Evolutionary conservation across 768 basidiomycete species (phyloP).

Genomic region (Lactarius deliciosus): DNA sequence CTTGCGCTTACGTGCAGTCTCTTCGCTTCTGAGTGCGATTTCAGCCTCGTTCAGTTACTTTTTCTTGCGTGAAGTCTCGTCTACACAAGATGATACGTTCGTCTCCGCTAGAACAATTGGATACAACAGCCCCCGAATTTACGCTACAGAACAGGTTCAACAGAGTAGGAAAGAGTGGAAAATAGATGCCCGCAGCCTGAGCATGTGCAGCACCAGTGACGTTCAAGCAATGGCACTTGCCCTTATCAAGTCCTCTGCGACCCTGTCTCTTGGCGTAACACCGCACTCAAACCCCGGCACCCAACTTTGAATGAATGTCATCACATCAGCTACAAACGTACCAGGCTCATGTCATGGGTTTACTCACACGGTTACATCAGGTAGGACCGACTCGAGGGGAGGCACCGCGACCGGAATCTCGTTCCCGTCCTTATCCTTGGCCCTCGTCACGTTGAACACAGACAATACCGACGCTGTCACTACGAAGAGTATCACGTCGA

Average conservation of each 20-base stretch:
- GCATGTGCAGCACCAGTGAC: not conserved
- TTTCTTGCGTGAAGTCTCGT: conserved; percentile 46
- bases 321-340: not conserved
- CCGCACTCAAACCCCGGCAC: not conserved
- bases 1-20: conserved; percentile 78
- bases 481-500: not conserved
- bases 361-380: not conserved
- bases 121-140: too few species aligned
- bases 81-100: conserved; percentile 21
- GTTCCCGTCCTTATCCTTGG: conserved; percentile 2
- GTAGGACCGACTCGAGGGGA: not conserved
- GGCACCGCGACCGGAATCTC: not conserved
- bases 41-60: conserved; percentile 70
- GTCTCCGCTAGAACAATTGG: too few species aligned
- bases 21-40: conserved; percentile 73
- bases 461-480: conserved; percentile 11
- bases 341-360: not conserved
- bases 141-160: too few species aligned
- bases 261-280: not conserved
- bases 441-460: conserved; percentile 15
- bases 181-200: too few species aligned
- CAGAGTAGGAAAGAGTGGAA: not conserved
- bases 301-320: not conserved
- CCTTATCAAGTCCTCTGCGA: conserved; percentile 1
- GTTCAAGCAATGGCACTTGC: not conserved